These are phyloP conservation scores for Cyclotella cryptica DNA, from an alignment of 108 stramenopile species.

Conservation along the genomic window DNA sequence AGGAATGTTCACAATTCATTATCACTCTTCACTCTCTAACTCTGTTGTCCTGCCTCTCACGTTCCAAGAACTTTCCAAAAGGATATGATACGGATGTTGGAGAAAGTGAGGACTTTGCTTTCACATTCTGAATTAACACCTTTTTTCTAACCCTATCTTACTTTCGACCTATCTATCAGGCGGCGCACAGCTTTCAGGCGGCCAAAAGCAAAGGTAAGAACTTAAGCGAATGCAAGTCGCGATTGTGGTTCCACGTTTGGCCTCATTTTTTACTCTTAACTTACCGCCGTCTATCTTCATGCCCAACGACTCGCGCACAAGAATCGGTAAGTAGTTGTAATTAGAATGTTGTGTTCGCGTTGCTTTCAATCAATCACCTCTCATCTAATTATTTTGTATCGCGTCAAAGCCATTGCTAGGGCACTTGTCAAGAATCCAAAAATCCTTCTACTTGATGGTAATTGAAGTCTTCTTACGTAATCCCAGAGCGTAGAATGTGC, in stretches of 20 bases:
- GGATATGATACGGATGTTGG: slow-evolving; percentile 82
- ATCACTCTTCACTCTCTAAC: neutral
- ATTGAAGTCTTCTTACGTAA: neutral
- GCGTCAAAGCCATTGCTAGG: slow-evolving; percentile 78
- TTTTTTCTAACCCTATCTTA: neutral
- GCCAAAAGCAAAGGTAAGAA: slow-evolving; percentile 47
- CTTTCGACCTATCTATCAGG: slow-evolving; percentile 12
- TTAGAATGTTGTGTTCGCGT: too few relatives aligned
- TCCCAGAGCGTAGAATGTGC: neutral
- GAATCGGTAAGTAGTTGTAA: too few relatives aligned
- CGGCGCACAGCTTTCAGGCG: slow-evolving; percentile 65
- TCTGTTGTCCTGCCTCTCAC: neutral
- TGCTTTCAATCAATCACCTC: too few relatives aligned
- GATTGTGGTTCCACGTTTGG: too few relatives aligned
- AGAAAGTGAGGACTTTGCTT: slow-evolving; percentile 33
- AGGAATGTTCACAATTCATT: neutral
- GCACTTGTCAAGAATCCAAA: slow-evolving; percentile 85
- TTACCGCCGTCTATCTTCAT: too few relatives aligned
- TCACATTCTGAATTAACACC: neutral
- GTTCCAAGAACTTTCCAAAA: neutral
- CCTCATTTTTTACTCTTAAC: too few relatives aligned
- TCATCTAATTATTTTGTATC: too few relatives aligned
- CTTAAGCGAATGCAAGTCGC: too few relatives aligned
- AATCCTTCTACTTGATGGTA: slow-evolving; percentile 82
- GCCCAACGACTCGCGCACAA: neutral